Base-by-base conservation (phyloP, 306 rosid genomes). In the Rubus idaeus region DNA sequence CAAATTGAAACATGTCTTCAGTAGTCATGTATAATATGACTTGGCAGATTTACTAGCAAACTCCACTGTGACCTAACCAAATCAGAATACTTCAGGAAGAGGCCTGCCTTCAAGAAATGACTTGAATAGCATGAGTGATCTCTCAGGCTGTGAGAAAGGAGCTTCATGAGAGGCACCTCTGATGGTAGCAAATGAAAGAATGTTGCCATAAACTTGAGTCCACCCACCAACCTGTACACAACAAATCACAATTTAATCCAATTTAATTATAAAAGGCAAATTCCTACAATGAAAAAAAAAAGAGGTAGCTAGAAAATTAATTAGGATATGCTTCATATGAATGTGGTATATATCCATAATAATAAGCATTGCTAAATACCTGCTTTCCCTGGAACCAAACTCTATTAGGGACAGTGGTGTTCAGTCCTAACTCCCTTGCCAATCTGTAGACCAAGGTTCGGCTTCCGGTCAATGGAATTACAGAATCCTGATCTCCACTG, bases 91-190 rank as follows among this genome's bases (percentile, higher is more conserved):
- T 78, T 74, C 69, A 40, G 79, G 83, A 35, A 78, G 83, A 75
- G 90, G 84, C 44, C 44, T 78, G 70, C 78, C 83, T 45, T 76
- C 74, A 37, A 82, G 83, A 73, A 81, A 85, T 8, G 82, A 75
- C 71, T 76, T 73, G 61, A 79, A 82, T 18, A 81, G 71, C 46
- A 37, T 10, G 70, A 85, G 84, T 65, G 88, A 85, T 76, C 83
- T 82, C 68, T 75, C 79, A 4, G 84, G 86, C 76, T 82, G 86
- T 26, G 86, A 81, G 73, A 75, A 79, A 0, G 86, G 88, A 61
- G 84, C 86, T 74, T 78, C 77, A 17, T 85, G 86, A 37, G 84
- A 79, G 49, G 82, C 86, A 17, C 84, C 88, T 82, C 86, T 77
- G 40, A 85, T 76, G 73, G 84, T 82, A 5, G 86, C 82, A 82